phyloP scores from a whole-genome alignment of 345 rosid species.

The Mercurialis annua region DNA sequence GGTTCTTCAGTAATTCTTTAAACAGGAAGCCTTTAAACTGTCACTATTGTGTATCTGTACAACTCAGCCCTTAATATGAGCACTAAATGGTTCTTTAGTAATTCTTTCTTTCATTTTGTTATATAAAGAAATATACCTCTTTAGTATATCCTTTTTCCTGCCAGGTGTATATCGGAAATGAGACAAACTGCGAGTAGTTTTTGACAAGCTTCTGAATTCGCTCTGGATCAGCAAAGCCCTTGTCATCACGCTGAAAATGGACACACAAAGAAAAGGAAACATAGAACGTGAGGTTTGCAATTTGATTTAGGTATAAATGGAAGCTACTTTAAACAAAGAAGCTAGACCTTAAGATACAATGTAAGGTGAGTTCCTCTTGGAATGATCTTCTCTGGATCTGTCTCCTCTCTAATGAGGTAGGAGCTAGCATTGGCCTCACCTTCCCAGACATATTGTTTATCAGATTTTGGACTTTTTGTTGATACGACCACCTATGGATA shows the following conservation, averaged over 20 bases:
- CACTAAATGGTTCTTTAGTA: not conserved
- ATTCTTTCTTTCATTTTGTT: not conserved
- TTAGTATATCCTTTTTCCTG: conserved; percentile 92
- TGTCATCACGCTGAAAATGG: conserved; percentile 61
- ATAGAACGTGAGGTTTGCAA: conserved; percentile 18
- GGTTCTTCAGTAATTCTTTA: too few species aligned
- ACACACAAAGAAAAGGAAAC: conserved; percentile 4
- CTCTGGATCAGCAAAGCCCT: conserved; percentile 91
- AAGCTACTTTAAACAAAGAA: conserved; percentile 15
- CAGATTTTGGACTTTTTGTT: conserved; percentile 87
- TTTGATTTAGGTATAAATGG: not conserved
- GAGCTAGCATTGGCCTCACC: conserved; percentile 92
- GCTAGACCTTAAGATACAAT: conserved; percentile 73
- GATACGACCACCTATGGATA: conserved; percentile 68
- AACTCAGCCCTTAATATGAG: not conserved
- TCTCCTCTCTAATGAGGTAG: conserved; percentile 73
- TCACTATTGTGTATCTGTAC: not conserved
- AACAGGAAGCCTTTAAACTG: not conserved
- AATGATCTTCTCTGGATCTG: conserved; percentile 67
- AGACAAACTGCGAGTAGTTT: conserved; percentile 95
- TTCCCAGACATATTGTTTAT: conserved; percentile 93
- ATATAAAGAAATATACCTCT: conserved; percentile 50
- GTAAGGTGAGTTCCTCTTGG: conserved; percentile 90
- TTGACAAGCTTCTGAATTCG: conserved; percentile 88
- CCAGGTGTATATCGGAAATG: conserved; percentile 98